Percentiles rank a stretch among this genome's conserved stretches.
phyloP scores from a whole-genome alignment of 371 early-diverging fungal genomes.

The Entomophthora muscae region DNA sequence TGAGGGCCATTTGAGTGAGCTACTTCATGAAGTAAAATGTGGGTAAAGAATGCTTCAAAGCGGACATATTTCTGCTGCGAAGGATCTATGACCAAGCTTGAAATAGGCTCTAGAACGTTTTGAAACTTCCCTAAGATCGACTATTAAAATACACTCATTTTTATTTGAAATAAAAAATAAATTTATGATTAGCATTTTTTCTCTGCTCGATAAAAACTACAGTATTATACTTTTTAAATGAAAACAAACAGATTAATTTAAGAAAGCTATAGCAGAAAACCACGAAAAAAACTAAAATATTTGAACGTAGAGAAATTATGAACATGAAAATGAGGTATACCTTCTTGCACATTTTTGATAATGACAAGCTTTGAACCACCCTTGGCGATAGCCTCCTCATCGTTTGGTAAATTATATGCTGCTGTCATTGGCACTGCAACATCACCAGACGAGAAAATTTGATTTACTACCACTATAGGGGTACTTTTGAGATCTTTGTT shows the following conservation, averaged over 20 bases:
- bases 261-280: no score
- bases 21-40: constrained; percentile 60
- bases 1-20: constrained; percentile 66
- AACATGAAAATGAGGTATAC: no score
- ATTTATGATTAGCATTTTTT: no score
- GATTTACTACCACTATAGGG: constrained; percentile 65
- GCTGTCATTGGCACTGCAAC: constrained; percentile 56
- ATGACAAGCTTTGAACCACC: constrained; percentile 60
- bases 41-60: constrained; percentile 60
- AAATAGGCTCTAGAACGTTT: constrained; percentile 47
- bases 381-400: constrained; percentile 52
- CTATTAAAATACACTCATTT: no score
- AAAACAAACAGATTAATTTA: no score
- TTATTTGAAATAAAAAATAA: no score
- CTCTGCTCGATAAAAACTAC: no score
- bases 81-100: constrained; percentile 28
- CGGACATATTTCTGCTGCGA: constrained; percentile 33
- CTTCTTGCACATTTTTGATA: constrained; percentile 66
- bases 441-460: constrained; percentile 54
- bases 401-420: constrained; percentile 71
- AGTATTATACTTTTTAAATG: no score
- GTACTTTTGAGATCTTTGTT: constrained; percentile 45
- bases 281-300: no score
- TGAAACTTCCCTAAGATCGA: constrained; percentile 35
- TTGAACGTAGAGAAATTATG: no score